Conservation (phyloP, 805 yeast genomes). For the Hermanozyma aechmeae region DNA sequence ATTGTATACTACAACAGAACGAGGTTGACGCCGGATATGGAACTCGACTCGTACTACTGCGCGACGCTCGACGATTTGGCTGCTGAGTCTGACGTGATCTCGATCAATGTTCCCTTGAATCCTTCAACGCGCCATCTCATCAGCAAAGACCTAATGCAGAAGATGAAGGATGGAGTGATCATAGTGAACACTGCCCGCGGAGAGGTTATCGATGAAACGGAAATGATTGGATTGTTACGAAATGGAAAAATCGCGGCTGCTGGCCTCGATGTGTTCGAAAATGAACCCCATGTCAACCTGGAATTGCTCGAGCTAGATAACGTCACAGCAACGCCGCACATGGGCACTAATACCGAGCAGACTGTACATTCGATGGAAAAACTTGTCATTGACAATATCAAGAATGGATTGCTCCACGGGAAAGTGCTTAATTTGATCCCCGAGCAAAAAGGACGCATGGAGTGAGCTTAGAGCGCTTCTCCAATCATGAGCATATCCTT, state of each 20-base stretch:
- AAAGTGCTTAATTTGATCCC: neutral
- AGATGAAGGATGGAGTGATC: slow-evolving; percentile 9
- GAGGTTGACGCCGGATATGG: neutral
- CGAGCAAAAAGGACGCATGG: slow-evolving; percentile 1
- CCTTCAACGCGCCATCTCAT: neutral
- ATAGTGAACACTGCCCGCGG: slow-evolving; percentile 11
- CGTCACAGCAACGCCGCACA: slow-evolving; percentile 1
- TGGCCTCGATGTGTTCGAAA: slow-evolving; percentile 1
- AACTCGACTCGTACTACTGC: neutral
- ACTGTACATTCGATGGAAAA: neutral
- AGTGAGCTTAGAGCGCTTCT: no score
- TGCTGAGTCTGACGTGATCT: neutral
- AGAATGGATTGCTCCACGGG: neutral
- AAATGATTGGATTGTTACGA: neutral
- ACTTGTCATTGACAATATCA: neutral
- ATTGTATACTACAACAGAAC: slow-evolving; percentile 1
- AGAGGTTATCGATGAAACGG: slow-evolving; percentile 1
- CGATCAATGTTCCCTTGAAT: slow-evolving; percentile 1
- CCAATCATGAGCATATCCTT: slow-evolving; percentile 1
- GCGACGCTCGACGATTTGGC: neutral
- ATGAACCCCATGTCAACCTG: neutral
- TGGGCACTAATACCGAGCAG: slow-evolving; percentile 1
- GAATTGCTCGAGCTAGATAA: neutral
- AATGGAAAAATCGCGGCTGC: slow-evolving; percentile 1
- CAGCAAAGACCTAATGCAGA: neutral